A percentile compares a stretch with the other conserved stretches of the same genome.
phyloP scores from a whole-genome alignment of 768 basidiomycete species.

The Suillus fuscotomentosus region DNA sequence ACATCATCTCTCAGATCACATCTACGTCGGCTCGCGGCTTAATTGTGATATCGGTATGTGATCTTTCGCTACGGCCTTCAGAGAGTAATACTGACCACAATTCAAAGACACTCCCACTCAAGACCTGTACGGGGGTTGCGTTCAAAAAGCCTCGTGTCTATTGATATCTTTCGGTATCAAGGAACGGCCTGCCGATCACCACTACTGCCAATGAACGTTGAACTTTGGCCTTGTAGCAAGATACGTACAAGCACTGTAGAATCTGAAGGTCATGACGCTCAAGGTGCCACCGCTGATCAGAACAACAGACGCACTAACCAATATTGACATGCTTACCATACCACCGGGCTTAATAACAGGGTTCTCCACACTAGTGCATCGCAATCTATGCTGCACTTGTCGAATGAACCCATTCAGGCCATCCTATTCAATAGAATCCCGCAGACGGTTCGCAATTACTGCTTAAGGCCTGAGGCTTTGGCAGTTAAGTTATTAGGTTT shows the following conservation, averaged over 20 bases:
- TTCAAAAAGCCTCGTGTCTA: background rate
- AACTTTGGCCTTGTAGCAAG: background rate
- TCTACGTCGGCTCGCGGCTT: background rate
- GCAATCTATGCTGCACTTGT: background rate
- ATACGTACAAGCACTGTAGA: background rate
- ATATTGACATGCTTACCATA: background rate
- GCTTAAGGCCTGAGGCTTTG: background rate
- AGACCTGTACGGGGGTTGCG: background rate
- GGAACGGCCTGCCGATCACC: background rate
- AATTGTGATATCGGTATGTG: background rate
- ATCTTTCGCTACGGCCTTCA: background rate
- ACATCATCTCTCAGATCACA: background rate
- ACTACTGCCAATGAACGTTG: background rate
- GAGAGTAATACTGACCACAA: background rate
- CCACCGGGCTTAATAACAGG: background rate
- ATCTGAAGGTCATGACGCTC: background rate
- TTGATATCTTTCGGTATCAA: background rate
- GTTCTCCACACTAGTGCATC: background rate
- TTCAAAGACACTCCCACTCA: background rate
- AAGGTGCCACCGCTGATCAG: background rate
- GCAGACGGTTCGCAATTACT: background rate
- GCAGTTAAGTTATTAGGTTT: background rate
- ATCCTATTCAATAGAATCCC: background rate
- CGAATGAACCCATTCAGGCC: background rate
- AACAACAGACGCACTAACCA: background rate